Evolutionary conservation across 129 eudicot genomes (phyloP), one percentile per base, ranked within the genome.

Genomic region (Lonicera japonica): DNA sequence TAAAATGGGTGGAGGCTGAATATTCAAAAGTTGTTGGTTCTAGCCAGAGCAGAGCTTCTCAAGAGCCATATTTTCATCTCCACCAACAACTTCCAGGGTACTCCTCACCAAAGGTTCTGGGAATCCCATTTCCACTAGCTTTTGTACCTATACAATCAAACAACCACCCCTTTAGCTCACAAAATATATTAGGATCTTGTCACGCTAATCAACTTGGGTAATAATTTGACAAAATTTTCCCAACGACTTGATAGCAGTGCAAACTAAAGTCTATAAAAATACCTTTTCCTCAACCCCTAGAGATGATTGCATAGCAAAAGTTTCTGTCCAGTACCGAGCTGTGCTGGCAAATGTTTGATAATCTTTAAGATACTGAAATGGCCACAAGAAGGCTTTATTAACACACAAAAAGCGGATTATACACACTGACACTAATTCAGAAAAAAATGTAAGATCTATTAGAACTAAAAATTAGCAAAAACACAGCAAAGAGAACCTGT

Each of bases 281-380:
- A 87, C 97, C 95, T 92, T 92, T 47, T 92, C 98, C 79, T 92
- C 96, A 43, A 78, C 73, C 58, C 90, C 95, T 34, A 77, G 79
- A 68, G 89, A 74, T 15, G 90, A 81, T 10, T 78, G 43, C 70
- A 62, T 92, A 15, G 98, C 98, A 76, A 80, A 87, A 24, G 96
- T 72, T 76, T 84, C 96, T 0, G 96, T 92, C 98, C 96, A 87
- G 77, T 87, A 92, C 54, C 90, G 96, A 64, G 96, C 98, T 15
- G 96, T 87, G 75, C 84, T 73, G 51, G 75, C 83, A 58, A 82
- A 91, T 25, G 82, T 80, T 53, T 78, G 81, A 65, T 92, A 79
- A 45, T 87, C 96, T 76, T 60, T 76, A 25, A 84, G 84, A 79
- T 84, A 87, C 95, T 92, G 81, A 52, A 69, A 34, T 23, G 56